Conservation (phyloP, 805 yeast species). For the Saccharomyces jurei region DNA sequence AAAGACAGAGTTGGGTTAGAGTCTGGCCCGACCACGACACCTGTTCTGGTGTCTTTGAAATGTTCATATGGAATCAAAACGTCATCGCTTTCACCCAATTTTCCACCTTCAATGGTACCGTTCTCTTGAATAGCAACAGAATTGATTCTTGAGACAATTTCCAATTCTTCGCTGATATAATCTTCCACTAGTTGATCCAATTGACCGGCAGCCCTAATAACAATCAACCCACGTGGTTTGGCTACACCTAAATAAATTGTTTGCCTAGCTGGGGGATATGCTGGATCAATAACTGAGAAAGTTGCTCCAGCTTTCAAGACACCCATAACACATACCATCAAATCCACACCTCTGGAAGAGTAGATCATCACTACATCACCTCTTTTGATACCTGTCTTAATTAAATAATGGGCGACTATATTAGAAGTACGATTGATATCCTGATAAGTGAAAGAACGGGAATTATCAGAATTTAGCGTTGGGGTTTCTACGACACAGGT, state of each 20-base stretch:
- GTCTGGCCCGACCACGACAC: slow-evolving; percentile 94
- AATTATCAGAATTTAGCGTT: slow-evolving; percentile 41
- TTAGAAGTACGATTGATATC: slow-evolving; percentile 93
- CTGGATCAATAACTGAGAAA: slow-evolving; percentile 96
- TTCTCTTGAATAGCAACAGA: slow-evolving; percentile 69
- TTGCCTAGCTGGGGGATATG: slow-evolving; percentile 97
- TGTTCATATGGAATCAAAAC: slow-evolving; percentile 40
- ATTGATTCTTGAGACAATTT: slow-evolving; percentile 66
- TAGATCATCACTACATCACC: slow-evolving; percentile 98
- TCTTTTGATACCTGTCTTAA: slow-evolving; percentile 67
- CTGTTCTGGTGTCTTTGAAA: slow-evolving; percentile 55
- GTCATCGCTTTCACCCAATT: slow-evolving; percentile 34
- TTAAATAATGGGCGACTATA: slow-evolving; percentile 81
- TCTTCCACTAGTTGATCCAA: slow-evolving; percentile 71
- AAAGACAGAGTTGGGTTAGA: slow-evolving; percentile 93
- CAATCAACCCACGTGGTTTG: slow-evolving; percentile 83
- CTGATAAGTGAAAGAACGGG: slow-evolving; percentile 71
- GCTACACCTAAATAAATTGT: slow-evolving; percentile 90
- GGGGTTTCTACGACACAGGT: slow-evolving; percentile 90
- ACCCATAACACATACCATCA: slow-evolving; percentile 96
- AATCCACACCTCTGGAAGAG: slow-evolving; percentile 94
- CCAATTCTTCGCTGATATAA: slow-evolving; percentile 65
- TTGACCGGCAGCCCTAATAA: slow-evolving; percentile 81
- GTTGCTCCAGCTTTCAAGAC: slow-evolving; percentile 98
- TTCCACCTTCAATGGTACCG: slow-evolving; percentile 58